phyloP scores from a whole-genome alignment of 495 filamentous ascomycete species.

The Hyaloscypha hepaticicola region DNA sequence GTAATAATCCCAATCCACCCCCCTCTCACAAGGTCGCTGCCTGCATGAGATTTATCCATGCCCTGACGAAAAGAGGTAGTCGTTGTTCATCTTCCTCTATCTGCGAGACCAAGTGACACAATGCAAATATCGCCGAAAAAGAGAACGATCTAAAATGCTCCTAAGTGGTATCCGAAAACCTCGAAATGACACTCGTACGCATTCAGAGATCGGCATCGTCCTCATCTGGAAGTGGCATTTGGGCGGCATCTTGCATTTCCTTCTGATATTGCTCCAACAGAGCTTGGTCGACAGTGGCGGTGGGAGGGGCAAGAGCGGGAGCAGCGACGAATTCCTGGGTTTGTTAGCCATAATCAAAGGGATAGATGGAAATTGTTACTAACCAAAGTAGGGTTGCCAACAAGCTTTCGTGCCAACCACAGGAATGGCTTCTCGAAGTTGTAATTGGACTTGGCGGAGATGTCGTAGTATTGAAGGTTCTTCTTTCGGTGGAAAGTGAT shows the following conservation, averaged over 20 bases:
- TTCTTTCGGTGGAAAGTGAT: conserved; percentile 99
- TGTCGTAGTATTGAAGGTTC: conserved; percentile 99
- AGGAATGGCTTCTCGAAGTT: conserved; percentile 99
- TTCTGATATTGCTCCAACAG: conserved; percentile 78
- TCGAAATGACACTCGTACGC: neutral
- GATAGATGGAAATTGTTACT: conserved; percentile 38
- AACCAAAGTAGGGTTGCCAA: conserved; percentile 89
- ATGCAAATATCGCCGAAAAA: conserved; percentile 33
- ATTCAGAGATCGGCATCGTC: conserved; percentile 70
- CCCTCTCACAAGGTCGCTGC: conserved; percentile 20
- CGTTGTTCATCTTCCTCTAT: conserved; percentile 26
- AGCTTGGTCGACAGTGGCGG: conserved; percentile 79
- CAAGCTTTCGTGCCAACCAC: conserved; percentile 97
- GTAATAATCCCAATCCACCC: conserved; percentile 26
- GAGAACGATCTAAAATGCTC: conserved; percentile 33
- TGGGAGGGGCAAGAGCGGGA: conserved; percentile 89
- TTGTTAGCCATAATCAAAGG: conserved; percentile 13
- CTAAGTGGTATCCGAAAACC: conserved; percentile 16
- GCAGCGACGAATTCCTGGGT: conserved; percentile 93
- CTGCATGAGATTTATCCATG: conserved; percentile 22
- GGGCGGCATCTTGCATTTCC: conserved; percentile 83
- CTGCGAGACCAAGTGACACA: conserved; percentile 28
- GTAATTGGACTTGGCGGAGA: conserved; percentile 99
- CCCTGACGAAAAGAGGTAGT: conserved; percentile 23
- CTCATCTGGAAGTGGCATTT: conserved; percentile 91